Evolutionary conservation across 1,139 yeast species (phyloP), one percentile per base, ranked within the genome.

Genomic region (Suhomyces kunorum): DNA sequence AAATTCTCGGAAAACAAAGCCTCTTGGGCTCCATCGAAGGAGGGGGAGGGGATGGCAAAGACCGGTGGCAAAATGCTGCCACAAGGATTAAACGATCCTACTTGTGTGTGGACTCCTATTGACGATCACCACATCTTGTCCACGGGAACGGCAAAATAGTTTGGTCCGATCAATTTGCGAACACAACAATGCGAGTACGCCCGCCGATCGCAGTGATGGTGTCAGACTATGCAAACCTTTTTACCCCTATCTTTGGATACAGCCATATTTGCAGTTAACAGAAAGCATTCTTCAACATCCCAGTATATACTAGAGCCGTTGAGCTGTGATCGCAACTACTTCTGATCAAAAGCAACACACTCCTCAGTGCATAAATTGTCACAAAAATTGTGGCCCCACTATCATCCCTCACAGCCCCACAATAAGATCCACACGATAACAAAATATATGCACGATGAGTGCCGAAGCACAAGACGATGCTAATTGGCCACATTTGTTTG

Each of bases 381-480:
- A 28, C 11, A 14, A 32, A 31, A 32, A 24, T 8, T 29, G 28
- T 24, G 32, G 19, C 39, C 39, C 39, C 40, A 32, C 40, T 27
- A 28, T 32, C 22, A 23, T 23, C 24, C 19, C 28, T 32, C 26
- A 20, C 29, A 25, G 34, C 40, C 39, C 40, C 40, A 25, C 40
- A 32, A n/a, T 32, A 25, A 38, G 34, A 32, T 28, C 26, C 40
- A 38, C 40, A 38, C 40, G 40, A 38, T 38, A 28, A 27, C 36
- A 24, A 31, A 18, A 12, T 14, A n/a, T 17, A 34, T 28, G 32
- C 32, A 34, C 20, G 32, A 34, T 34, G 22, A 28, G 24, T 20
- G 24, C 24, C 24, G 24, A 20, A 20, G 5, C 24, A 20, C 24
- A 20, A 6, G 24, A 20, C 11, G 23, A 25, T 25, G 12, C 12